These are phyloP conservation scores for Paramecium bursaria DNA, from an alignment of 73 alveolate species.

Conservation along the genomic window DNA sequence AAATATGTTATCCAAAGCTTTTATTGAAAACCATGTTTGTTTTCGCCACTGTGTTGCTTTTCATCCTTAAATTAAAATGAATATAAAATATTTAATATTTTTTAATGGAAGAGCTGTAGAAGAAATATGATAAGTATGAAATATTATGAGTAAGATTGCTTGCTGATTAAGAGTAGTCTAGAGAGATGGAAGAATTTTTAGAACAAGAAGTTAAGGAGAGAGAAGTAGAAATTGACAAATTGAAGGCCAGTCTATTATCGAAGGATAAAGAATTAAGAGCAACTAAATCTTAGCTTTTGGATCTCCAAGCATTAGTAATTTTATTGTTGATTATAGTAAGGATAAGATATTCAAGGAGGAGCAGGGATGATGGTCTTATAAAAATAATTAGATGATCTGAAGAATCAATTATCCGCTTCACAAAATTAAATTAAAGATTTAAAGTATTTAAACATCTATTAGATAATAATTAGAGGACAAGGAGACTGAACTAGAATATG, in stretches of 20 bases:
- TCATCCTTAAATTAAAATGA: constrained; percentile 24
- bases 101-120: neutral
- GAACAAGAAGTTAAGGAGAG: neutral
- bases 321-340: too few species aligned
- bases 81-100: too few species aligned
- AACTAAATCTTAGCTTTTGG: neutral
- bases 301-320: neutral
- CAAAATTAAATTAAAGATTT: too few species aligned
- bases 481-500: too few species aligned
- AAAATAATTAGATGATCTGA: too few species aligned
- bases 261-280: neutral
- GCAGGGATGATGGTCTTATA: too few species aligned
- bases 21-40: constrained; percentile 59
- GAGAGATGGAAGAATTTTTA: neutral
- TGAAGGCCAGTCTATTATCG: neutral
- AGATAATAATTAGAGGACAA: too few species aligned
- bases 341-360: too few species aligned
- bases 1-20: constrained; percentile 94
- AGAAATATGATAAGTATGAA: neutral
- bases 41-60: constrained; percentile 43
- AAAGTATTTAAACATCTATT: too few species aligned
- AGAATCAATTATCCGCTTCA: too few species aligned
- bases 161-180: neutral
- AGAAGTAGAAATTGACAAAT: neutral
- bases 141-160: neutral